A percentile compares a stretch with the other conserved stretches of the same genome.
Evolutionary conservation across 495 filamentous ascomycete genomes (phyloP).

Genomic region (Jackrogersella minutella): DNA sequence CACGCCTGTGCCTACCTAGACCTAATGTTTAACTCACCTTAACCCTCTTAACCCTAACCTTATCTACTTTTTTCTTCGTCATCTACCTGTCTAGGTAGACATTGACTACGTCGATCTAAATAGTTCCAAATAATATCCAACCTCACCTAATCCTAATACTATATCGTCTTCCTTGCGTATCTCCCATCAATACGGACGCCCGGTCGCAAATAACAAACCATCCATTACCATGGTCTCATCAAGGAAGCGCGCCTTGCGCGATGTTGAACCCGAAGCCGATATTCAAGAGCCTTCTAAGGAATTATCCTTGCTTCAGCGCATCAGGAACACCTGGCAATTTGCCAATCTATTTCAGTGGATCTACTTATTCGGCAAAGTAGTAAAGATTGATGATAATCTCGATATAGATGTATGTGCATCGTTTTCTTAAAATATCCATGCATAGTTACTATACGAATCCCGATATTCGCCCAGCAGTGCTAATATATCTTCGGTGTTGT

Average conservation of each 20-base stretch:
- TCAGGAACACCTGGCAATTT: slow-evolving; percentile 95
- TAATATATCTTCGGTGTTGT: slow-evolving; percentile 31
- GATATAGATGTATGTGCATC: slow-evolving; percentile 77
- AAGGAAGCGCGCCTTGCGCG: slow-evolving; percentile 76
- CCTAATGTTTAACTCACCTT: slow-evolving; percentile 32
- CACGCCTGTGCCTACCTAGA: slow-evolving; percentile 7
- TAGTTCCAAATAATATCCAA: background rate
- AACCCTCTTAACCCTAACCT: slow-evolving; percentile 22
- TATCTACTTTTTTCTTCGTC: slow-evolving; percentile 9
- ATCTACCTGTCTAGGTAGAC: background rate
- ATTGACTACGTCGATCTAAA: slow-evolving; percentile 5
- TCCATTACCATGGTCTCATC: slow-evolving; percentile 58
- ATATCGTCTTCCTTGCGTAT: background rate
- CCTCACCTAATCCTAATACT: background rate
- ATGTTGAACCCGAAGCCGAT: slow-evolving; percentile 63
- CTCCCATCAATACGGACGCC: background rate
- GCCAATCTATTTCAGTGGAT: slow-evolving; percentile 94
- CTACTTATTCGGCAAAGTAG: slow-evolving; percentile 82
- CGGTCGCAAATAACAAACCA: background rate
- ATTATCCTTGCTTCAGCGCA: slow-evolving; percentile 65
- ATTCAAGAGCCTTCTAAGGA: slow-evolving; percentile 56
- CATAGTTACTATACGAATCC: background rate
- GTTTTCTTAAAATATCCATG: background rate
- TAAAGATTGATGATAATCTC: slow-evolving; percentile 87
- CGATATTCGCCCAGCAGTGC: slow-evolving; percentile 8